These are phyloP conservation scores for Brasenia schreberi DNA, from an alignment of 164 flowering plant genomes.

Conservation along the genomic window DNA sequence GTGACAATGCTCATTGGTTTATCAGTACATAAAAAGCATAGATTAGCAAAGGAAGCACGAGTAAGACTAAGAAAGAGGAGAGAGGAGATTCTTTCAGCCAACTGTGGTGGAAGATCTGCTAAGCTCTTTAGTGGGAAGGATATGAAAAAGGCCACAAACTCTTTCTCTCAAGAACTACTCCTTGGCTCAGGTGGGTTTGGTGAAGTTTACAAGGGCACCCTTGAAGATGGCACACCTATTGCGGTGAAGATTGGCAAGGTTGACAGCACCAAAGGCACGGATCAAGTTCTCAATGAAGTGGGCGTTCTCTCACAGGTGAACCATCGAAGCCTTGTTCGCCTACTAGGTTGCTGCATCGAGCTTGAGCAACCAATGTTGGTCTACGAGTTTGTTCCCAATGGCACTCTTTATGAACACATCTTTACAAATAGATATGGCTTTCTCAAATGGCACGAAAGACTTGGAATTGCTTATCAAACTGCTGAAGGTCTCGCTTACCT, in stretches of 20 bases:
- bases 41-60: too few relatives aligned
- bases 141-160: not conserved
- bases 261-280: not conserved
- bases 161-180: not conserved
- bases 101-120: not conserved
- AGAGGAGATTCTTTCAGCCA: not conserved
- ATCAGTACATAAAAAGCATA: too few relatives aligned
- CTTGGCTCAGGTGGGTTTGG: not conserved
- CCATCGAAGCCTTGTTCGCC: not conserved
- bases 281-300: not conserved
- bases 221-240: not conserved
- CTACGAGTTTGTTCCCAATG: slow-evolving; percentile 12
- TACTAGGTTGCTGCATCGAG: not conserved
- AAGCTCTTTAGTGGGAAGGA: not conserved
- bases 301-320: not conserved
- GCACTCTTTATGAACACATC: slow-evolving; percentile 6
- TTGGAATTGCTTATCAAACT: slow-evolving; percentile 13
- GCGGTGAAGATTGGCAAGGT: not conserved
- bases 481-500: slow-evolving; percentile 20
- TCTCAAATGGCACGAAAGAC: slow-evolving; percentile 12
- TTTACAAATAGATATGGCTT: not conserved
- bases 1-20: too few relatives aligned
- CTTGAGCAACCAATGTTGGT: slow-evolving; percentile 7
- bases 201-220: not conserved
- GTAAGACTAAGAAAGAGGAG: not conserved